Base-by-base conservation (phyloP, 176 grass and related monocot genomes). In the Paspalum notatum region DNA sequence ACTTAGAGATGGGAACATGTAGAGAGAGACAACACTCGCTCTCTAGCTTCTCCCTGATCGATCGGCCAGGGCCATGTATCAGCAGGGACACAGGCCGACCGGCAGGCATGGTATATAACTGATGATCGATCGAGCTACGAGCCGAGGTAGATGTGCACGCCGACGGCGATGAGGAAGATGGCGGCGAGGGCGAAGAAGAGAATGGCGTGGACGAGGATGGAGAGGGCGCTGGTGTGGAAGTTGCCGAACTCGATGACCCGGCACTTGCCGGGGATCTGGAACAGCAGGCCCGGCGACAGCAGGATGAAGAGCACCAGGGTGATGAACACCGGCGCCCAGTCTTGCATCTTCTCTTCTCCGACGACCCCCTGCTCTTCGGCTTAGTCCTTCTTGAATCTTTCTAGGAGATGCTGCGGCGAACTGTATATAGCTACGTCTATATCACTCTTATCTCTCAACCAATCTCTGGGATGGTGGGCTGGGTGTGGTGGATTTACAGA, bases 321-420 rank as follows among this genome's bases (percentile, higher is more conserved):
- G 68, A 94, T 72, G 79, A 94, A 83, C 74, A 94, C 91, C 2
- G 88, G 88, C 8, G 72, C 91, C 91, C 91, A 94, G 87, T 94
- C 91, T 7, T 90, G 83, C 91, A 94, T 94, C 44, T 79, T 74
- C 2, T 12, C 8, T 40, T 43, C 3, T n/a, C n/a, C n/a, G n/a
- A n/a, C n/a, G n/a, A n/a, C 32, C 27, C 11, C 27, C 45, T 18
- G 73, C 37, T 80, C 1, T 8, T 7, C 32, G 32, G 3, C 3
- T 32, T 3, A 32, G 32, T 11, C n/a, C n/a, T n/a, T 12, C 66
- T 61, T 61, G 12, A 25, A 11, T 43, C 42, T 43, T 27, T 22
- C 2, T 11, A 32, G 24, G 59, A 62, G 24, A 62, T 62, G 59
- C 5, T 14, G 41, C n/a, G n/a, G n/a, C n/a, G n/a, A n/a, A n/a